Evolutionary conservation across 805 yeast species (phyloP).

Genomic region (Starmerella bombicola): DNA sequence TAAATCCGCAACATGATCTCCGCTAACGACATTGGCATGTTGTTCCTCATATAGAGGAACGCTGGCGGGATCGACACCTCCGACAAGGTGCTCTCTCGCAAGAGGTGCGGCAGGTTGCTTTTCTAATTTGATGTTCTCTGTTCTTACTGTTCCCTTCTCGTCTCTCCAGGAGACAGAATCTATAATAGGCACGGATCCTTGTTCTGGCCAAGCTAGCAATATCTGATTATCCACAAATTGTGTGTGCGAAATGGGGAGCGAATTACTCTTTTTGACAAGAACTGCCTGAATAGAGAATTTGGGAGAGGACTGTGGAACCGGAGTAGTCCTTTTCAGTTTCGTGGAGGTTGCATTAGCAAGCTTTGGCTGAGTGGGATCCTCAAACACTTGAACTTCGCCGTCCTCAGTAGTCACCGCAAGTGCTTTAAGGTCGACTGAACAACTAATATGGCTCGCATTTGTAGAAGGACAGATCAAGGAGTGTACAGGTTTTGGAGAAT

Average conservation of each 20-base stretch:
- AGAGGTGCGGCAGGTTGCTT: conserved; percentile 20
- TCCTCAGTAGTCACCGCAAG: conserved; percentile 57
- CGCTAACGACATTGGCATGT: conserved; percentile 28
- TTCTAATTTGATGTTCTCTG: conserved; percentile 8
- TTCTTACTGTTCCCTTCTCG: conserved; percentile 24
- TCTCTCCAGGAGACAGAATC: conserved; percentile 27
- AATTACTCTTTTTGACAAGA: conserved; percentile 4
- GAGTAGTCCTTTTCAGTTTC: conserved; percentile 8
- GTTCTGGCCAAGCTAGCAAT: conserved; percentile 26
- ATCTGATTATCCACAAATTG: conserved; percentile 17
- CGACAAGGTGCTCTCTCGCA: conserved; percentile 20
- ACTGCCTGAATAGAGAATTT: conserved; percentile 11
- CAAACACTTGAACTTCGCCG: conserved; percentile 62
- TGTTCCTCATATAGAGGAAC: conserved; percentile 28
- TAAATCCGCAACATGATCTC: conserved; percentile 27
- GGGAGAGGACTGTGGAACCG: conserved; percentile 9
- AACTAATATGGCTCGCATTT: conserved; percentile 37
- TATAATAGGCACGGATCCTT: conserved; percentile 26
- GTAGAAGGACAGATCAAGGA: conserved; percentile 58
- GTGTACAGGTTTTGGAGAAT: conserved; percentile 34
- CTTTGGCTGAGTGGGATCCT: conserved; percentile 16
- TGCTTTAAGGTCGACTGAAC: conserved; percentile 21
- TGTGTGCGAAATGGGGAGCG: conserved; percentile 9
- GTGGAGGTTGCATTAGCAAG: conserved; percentile 6
- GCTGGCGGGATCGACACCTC: conserved; percentile 36